Base-by-base conservation (phyloP, 2,329 filamentous ascomycete genomes). In the Diaporthe citri region DNA sequence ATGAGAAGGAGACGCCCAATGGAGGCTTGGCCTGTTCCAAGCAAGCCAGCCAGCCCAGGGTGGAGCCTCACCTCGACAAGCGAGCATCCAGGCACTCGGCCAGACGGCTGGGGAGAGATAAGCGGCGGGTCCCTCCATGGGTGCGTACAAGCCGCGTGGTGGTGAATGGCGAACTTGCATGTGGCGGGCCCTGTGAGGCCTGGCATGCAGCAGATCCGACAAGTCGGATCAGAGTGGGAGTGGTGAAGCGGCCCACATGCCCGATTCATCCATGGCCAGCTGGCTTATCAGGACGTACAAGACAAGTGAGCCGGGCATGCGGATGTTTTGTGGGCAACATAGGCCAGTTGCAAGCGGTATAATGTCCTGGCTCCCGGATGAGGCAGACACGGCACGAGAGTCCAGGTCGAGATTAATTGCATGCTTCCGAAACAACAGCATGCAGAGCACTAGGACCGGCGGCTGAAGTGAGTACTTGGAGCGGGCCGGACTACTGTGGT, bases 371-470 rank as follows among this genome's bases (percentile, higher is more conserved):
- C 1, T n/a, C 4, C 62, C 46, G 31, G 46, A 20, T 28, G 46
- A 52, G 22, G 62, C 31, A 69, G 34, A 20, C 4, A 52, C 46
- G 34, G 34, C 64, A 41, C 34, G 46, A 69, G 13, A 55, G 10
- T 10, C 17, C 46, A 69, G 46, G 48, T 2, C 51, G 64, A 51
- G 34, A 51, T 22, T 55, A 48, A 36, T 31, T 12, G 46, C 64
- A 69, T 22, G 64, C 31, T 46, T 69, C 46, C 22, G 64, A 69
- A 69, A 39, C 64, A 69, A 48, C 48, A 69, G 48, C n/a, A 55
- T 69, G 64, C 64, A 69, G 64, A 36, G 25, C 9, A 55, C 5
- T 9, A 55, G 64, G 48, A 28, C 64, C 46, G 48, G 15, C 64
- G 48, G 64, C 46, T 69, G 64, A 69, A 69, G 48, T 69, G 46